Conservation (phyloP, 306 rosid species). For the Trichosanthes truncata region DNA sequence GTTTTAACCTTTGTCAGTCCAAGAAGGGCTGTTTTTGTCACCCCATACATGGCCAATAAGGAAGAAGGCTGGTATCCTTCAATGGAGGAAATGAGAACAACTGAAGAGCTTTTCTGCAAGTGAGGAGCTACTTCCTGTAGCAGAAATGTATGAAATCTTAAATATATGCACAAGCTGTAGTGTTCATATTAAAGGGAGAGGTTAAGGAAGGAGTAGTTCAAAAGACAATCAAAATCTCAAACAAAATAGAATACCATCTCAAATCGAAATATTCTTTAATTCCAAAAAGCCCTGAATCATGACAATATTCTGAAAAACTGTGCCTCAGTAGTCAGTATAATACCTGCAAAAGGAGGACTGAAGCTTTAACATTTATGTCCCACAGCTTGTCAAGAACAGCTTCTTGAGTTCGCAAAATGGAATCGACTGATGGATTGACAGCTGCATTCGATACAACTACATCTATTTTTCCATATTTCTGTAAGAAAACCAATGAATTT, state of each 20-base stretch:
- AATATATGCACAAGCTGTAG: background rate
- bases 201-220: background rate
- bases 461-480: conserved; percentile 87
- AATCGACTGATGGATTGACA: conserved; percentile 67
- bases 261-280: background rate
- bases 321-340: background rate
- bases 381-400: conserved; percentile 82
- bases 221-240: background rate
- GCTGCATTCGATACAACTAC: conserved; percentile 94
- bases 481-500: conserved; percentile 24
- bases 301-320: background rate
- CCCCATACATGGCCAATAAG: conserved; percentile 94
- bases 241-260: background rate
- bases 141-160: conserved; percentile 8
- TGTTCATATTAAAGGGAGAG: background rate
- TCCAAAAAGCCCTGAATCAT: background rate
- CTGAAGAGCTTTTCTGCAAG: conserved; percentile 70
- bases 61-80: conserved; percentile 62
- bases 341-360: conserved; percentile 84
- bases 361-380: conserved; percentile 95
- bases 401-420: conserved; percentile 55
- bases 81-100: conserved; percentile 76
- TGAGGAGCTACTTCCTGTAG: conserved; percentile 69
- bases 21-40: conserved; percentile 91
- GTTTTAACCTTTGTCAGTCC: conserved; percentile 73